Percentiles rank a stretch among this genome's conserved stretches.
Evolutionary conservation across 371 early-diverging fungal genomes (phyloP).

Genomic region (Phascolomyces articulosus): DNA sequence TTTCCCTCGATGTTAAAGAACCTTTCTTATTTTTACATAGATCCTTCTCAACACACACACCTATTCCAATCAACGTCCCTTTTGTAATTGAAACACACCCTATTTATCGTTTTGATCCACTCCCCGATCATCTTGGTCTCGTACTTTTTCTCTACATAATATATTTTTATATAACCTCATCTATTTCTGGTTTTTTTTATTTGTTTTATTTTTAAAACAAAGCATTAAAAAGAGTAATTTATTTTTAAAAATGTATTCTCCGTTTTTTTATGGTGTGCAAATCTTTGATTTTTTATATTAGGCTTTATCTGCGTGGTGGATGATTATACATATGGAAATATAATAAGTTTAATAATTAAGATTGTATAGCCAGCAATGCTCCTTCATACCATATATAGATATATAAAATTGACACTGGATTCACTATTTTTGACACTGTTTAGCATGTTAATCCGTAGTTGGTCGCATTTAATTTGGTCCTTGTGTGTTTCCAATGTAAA

Average conservation of each 20-base stretch:
- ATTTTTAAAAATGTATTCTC: not conserved
- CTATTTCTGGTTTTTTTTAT: not conserved
- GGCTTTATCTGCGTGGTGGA: too few species aligned
- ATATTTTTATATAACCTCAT: not conserved
- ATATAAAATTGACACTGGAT: too few species aligned
- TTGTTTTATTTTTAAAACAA: not conserved
- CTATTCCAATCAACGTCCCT: too few species aligned
- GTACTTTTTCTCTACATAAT: not conserved
- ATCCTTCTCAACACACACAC: not conserved
- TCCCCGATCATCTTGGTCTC: not conserved
- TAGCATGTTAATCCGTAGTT: too few species aligned
- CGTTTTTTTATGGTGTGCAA: not conserved
- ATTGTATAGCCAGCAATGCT: too few species aligned
- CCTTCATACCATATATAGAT: too few species aligned
- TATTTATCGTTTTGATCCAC: not conserved
- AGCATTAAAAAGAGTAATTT: not conserved
- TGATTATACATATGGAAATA: too few species aligned
- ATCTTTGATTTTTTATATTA: too few species aligned
- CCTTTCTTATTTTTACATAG: not conserved
- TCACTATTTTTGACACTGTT: too few species aligned
- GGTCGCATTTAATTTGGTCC: too few species aligned
- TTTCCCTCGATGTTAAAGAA: slow-evolving; percentile 28
- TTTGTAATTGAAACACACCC: not conserved
- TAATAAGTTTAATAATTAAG: too few species aligned
- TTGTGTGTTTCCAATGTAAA: too few species aligned